Percentiles rank a stretch among this genome's conserved stretches.
Conservation (phyloP, 768 basidiomycete genomes). For the Vararia minispora region DNA sequence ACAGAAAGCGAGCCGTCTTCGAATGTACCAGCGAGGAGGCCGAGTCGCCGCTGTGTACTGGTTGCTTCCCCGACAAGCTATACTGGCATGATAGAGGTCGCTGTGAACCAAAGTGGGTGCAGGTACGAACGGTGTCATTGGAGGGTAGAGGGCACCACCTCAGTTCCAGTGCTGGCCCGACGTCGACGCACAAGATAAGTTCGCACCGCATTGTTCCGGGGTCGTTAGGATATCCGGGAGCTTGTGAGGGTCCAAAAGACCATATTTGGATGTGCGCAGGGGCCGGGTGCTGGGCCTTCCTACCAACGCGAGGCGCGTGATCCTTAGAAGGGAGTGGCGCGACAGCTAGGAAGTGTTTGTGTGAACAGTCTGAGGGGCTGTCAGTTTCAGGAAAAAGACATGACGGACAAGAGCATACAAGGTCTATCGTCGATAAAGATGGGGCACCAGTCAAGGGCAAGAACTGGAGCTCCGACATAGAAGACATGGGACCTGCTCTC, state of each 20-base stretch:
- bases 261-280: conserved; percentile 82
- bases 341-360: conserved; percentile 77
- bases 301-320: conserved; percentile 57
- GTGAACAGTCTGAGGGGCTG: conserved; percentile 32
- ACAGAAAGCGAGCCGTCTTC: conserved; percentile 79
- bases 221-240: conserved; percentile 16
- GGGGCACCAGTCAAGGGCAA: conserved; percentile 93
- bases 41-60: conserved; percentile 45
- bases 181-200: conserved; percentile 76
- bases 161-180: conserved; percentile 66
- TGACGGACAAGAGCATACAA: conserved; percentile 27
- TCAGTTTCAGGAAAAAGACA: neutral
- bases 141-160: conserved; percentile 93
- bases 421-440: conserved; percentile 45
- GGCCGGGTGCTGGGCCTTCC: conserved; percentile 40
- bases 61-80: conserved; percentile 8
- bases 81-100: neutral
- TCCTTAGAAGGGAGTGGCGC: conserved; percentile 57
- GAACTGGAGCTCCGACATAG: conserved; percentile 83
- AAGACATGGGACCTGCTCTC: conserved; percentile 60
- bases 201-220: conserved; percentile 58
- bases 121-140: conserved; percentile 40
- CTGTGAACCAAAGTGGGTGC: neutral
- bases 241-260: conserved; percentile 31
- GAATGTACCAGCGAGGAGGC: conserved; percentile 75